Base-by-base conservation (phyloP, 202 grass and related monocot genomes). In the Thinopyrum obtusiflorum region DNA sequence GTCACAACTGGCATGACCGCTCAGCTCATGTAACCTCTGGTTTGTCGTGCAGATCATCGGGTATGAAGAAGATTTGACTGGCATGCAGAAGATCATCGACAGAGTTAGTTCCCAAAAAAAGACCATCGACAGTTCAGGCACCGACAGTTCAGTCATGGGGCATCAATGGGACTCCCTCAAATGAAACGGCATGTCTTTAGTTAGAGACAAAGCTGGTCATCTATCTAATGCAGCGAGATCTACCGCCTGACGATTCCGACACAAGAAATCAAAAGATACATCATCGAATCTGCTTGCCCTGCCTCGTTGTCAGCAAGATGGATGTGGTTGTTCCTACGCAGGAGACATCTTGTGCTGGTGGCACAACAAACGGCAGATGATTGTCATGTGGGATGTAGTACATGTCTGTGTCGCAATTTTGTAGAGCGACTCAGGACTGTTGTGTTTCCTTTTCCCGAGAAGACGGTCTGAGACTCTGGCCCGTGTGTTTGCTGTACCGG, bases 51-150 rank as follows among this genome's bases (percentile, higher is more conserved):
- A 98, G 95, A 23, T 93, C 4, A 86, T 98, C 85, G 81, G 88
- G 25, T 98, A 98, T 6, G 91, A 98, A 87, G 95, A 93, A 83
- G 93, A 98, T 92, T 73, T 93, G 65, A 90, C 91, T 0, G 95
- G 95, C 73, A 95, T 79, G 49, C 95, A 98, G 33, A 98, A 98
- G 88, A 98, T 98, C 85, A 98, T 98, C 3, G 91, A 98, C 32
- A 95, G 93, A 76, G 87, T 76, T 7, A 76, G 73, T 76, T 76
- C 73, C 11, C 73, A 76, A 55, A 76, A 95, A 26, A 98, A 98
- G 88, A 98, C 92, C 83, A 92, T 93, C 6, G 89, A 98, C 39
- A 95, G 93, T 51, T 74, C 25, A 49, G 71, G 42, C 71, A 51
- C 71, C 20, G 53, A 59, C 53, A 76, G 86, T 92, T 84, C 86